phyloP scores from a whole-genome alignment of 495 filamentous ascomycete genomes.

The Penicillium cataractarum region DNA sequence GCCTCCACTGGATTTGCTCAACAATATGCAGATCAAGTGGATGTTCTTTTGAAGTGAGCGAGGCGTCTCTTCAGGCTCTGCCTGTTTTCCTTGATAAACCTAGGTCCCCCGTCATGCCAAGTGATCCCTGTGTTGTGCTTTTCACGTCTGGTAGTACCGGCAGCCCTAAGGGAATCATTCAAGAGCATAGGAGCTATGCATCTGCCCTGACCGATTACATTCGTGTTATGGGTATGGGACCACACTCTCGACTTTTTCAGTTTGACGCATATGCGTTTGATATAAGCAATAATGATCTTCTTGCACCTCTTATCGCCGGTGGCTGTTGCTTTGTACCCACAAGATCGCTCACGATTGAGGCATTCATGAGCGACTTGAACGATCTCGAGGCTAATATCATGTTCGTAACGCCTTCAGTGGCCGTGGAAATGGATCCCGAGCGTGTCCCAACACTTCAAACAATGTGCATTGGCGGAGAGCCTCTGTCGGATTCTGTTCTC shows the following conservation, averaged over 20 bases:
- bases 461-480: constrained; percentile 49
- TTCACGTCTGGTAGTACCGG: constrained; percentile 54
- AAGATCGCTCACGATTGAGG: constrained; percentile 32
- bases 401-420: constrained; percentile 48
- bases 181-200: constrained; percentile 47
- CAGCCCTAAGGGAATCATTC: constrained; percentile 51
- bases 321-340: constrained; percentile 53
- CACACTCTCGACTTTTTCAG: constrained; percentile 41
- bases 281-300: constrained; percentile 45
- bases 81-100: not conserved
- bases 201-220: constrained; percentile 30
- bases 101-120: constrained; percentile 14
- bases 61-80: not conserved
- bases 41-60: not conserved
- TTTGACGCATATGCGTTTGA: constrained; percentile 54
- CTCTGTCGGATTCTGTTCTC: constrained; percentile 46
- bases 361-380: constrained; percentile 38
- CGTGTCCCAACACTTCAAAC: constrained; percentile 40
- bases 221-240: constrained; percentile 18
- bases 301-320: constrained; percentile 45
- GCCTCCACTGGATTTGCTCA: constrained; percentile 3
- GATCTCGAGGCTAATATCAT: constrained; percentile 42
- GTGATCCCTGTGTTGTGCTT: constrained; percentile 32
- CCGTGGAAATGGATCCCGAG: constrained; percentile 37
- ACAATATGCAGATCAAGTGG: not conserved